Base-by-base conservation (phyloP, 2,329 filamentous ascomycete species). In the Penicillium sp. region DNA sequence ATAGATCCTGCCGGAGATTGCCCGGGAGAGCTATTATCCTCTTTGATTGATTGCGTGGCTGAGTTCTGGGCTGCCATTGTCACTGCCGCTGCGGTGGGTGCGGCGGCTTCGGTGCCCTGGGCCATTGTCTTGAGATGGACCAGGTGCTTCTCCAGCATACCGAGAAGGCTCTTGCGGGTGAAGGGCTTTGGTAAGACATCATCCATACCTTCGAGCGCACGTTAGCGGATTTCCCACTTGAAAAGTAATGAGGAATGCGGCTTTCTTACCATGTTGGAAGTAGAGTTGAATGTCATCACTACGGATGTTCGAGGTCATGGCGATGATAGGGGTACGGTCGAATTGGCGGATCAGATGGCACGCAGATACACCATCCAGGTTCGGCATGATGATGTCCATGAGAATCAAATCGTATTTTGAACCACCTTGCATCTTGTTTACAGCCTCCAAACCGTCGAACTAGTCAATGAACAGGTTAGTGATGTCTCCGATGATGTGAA, bases 241-340 rank as follows among this genome's bases (percentile, higher is more conserved):
- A 24, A 4, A 2, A 13, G 22, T 1, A 11, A 2, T 6, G 11
- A 43, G 6, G 14, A 11, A 35, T 24, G 31, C 37, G 2, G 24
- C 9, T n/a, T 14, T 70, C 89, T 81, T 84, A 95, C 93, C 95
- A 78, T 96, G 93, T 69, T 94, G 89, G 79, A 97, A 98, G 74
- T 99, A 99, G 79, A 96, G 93, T 55, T 94, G 91, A 61, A 98
- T 96, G 73, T 99, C 95, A 70, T 97, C 94, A 60, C 92, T 93
- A 64, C 95, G 87, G 64, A 99, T 98, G 72, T 98, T 99, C 3
- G 94, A 97, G 3, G 95, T 99, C 95, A 99, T 98, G 49, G 95
- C 95, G 59, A 99, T 91, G 69, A 99, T 96, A 0, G 95, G 95
- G 6, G 88, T 86, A 39, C 87, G 86, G 63, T 92, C 88, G 62